phyloP scores from a whole-genome alignment of 495 filamentous ascomycete species.

The Penicillium egyptiacum region DNA sequence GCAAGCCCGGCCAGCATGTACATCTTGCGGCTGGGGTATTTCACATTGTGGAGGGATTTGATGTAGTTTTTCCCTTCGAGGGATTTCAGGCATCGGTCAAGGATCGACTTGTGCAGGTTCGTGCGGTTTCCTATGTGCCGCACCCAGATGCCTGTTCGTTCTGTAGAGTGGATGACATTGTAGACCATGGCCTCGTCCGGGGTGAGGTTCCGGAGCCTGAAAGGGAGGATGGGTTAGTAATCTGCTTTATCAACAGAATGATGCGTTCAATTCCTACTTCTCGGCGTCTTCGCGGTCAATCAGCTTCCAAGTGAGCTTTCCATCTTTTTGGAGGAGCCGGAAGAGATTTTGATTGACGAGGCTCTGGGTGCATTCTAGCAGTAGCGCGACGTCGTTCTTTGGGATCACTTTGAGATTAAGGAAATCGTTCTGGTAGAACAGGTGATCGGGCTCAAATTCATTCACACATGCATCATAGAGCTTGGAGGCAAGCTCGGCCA shows the following conservation, averaged over 20 bases:
- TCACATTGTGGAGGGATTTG: conserved; percentile 66
- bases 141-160: conserved; percentile 82
- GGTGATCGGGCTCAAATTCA: conserved; percentile 45
- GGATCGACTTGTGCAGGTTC: conserved; percentile 73
- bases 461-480: conserved; percentile 47
- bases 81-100: conserved; percentile 72
- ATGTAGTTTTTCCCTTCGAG: conserved; percentile 85
- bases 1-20: conserved; percentile 66
- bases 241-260: background rate
- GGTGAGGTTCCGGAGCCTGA: conserved; percentile 63
- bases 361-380: conserved; percentile 60
- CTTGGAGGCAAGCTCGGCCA: conserved; percentile 42
- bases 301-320: conserved; percentile 63
- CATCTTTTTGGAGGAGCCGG: conserved; percentile 54
- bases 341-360: conserved; percentile 68
- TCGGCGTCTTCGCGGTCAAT: conserved; percentile 67
- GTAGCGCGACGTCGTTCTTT: conserved; percentile 54
- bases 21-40: conserved; percentile 59
- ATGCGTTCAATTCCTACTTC: conserved; percentile 51
- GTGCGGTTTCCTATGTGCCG: conserved; percentile 71
- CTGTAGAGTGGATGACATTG: conserved; percentile 77
- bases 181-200: conserved; percentile 79
- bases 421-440: conserved; percentile 69
- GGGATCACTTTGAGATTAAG: conserved; percentile 61
- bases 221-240: conserved; percentile 13